These are phyloP conservation scores for Trametes coccinea DNA, from an alignment of 768 basidiomycete species.

Conservation along the genomic window DNA sequence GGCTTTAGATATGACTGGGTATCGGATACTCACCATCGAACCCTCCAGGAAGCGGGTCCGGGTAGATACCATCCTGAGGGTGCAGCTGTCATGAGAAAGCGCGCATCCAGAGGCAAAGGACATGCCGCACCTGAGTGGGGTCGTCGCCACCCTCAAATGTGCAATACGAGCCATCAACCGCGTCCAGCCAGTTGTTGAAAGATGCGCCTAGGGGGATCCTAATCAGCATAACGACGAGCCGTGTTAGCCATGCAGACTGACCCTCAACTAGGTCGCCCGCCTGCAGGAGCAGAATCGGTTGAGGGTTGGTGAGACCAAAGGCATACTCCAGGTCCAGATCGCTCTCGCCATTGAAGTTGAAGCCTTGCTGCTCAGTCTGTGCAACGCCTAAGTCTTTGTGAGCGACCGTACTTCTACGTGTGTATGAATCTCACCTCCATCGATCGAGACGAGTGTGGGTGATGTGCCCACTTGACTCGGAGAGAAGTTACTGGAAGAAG, in stretches of 20 bases:
- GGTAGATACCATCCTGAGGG: slow-evolving; percentile 41
- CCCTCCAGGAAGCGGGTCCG: slow-evolving; percentile 40
- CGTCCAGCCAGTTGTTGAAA: slow-evolving; percentile 49
- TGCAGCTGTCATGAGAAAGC: not conserved
- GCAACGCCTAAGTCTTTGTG: slow-evolving; percentile 34
- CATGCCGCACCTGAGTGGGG: slow-evolving; percentile 24
- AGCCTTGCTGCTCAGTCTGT: slow-evolving; percentile 45
- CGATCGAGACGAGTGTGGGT: slow-evolving; percentile 37
- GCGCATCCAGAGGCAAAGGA: not conserved
- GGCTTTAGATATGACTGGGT: no score
- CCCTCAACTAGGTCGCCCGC: slow-evolving; percentile 26
- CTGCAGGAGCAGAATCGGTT: slow-evolving; percentile 26
- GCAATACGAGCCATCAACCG: slow-evolving; percentile 45
- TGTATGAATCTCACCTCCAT: slow-evolving; percentile 35
- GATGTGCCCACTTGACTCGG: slow-evolving; percentile 39
- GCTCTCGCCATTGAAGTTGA: slow-evolving; percentile 61
- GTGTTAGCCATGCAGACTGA: not conserved
- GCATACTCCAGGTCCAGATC: slow-evolving; percentile 73
- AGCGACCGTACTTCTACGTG: not conserved
- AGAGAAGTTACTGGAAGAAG: slow-evolving; percentile 36
- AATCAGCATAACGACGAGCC: not conserved
- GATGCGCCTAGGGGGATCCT: slow-evolving; percentile 36
- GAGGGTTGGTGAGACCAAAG: slow-evolving; percentile 43
- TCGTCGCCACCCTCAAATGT: slow-evolving; percentile 48
- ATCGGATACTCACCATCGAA: slow-evolving; percentile 33